Evolutionary conservation across 345 rosid species (phyloP).

Genomic region (Diplotaxis tenuifolia): DNA sequence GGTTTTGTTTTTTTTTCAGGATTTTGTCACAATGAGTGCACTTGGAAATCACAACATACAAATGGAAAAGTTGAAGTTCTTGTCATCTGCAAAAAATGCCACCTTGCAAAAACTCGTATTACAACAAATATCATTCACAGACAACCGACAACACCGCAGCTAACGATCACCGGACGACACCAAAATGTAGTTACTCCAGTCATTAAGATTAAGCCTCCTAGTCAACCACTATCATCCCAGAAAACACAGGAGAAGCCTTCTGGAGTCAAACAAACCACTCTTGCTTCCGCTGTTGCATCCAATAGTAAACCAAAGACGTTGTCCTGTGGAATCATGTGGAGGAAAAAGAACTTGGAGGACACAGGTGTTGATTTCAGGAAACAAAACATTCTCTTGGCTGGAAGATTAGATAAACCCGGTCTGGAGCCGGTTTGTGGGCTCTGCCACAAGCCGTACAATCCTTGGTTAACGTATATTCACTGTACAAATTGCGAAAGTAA

Average conservation of each 20-base stretch:
- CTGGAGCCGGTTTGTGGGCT: slow-evolving; percentile 54
- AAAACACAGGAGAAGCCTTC: slow-evolving; percentile 36
- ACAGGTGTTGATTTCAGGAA: slow-evolving; percentile 64
- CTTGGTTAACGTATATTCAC: slow-evolving; percentile 66
- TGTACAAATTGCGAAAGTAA: slow-evolving; percentile 77
- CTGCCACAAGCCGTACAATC: slow-evolving; percentile 62
- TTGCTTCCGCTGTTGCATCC: slow-evolving; percentile 37
- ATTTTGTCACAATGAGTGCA: slow-evolving; percentile 77
- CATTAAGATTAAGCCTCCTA: slow-evolving; percentile 46
- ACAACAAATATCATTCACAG: slow-evolving; percentile 42
- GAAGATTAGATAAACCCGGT: slow-evolving; percentile 30
- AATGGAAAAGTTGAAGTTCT: slow-evolving; percentile 40
- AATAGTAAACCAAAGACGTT: slow-evolving; percentile 50
- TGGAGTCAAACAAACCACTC: slow-evolving; percentile 44
- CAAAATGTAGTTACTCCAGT: slow-evolving; percentile 37
- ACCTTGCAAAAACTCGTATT: slow-evolving; percentile 46
- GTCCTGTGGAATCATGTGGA: slow-evolving; percentile 87
- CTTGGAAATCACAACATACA: slow-evolving; percentile 44
- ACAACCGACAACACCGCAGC: slow-evolving; percentile 54
- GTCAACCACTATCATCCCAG: slow-evolving; percentile 43
- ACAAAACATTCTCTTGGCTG: slow-evolving; percentile 54
- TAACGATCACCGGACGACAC: slow-evolving; percentile 41
- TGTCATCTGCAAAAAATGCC: slow-evolving; percentile 69
- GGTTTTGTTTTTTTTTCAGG: slow-evolving; percentile 44
- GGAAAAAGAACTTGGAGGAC: slow-evolving; percentile 66